Conservation (phyloP, 1,139 yeast genomes). For the Lodderomyces pseudojiufengensis region DNA sequence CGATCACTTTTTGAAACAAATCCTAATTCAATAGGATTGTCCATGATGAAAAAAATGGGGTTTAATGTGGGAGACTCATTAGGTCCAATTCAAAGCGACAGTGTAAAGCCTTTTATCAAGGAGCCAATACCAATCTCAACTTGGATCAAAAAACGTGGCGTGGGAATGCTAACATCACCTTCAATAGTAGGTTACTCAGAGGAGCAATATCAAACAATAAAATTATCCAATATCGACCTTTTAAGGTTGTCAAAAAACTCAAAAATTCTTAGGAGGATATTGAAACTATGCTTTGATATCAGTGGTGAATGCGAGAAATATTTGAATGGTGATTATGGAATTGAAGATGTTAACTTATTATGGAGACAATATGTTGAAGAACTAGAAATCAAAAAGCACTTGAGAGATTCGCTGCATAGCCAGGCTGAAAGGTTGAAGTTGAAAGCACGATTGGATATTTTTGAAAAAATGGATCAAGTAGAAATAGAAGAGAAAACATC, state of each 20-base stretch:
- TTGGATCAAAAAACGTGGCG: conserved; percentile 11
- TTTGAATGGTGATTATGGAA: conserved; percentile 7
- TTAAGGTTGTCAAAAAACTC: no score
- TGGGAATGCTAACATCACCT: conserved; percentile 8
- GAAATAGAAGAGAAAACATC: conserved; percentile 4
- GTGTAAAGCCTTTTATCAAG: conserved; percentile 16
- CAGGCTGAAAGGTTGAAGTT: no score
- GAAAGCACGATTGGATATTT: conserved; percentile 1
- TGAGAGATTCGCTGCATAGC: no score
- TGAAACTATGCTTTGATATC: conserved; percentile 25
- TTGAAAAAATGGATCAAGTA: background rate
- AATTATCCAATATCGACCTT: background rate
- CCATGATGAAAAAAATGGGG: conserved; percentile 58
- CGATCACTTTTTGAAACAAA: conserved; percentile 12
- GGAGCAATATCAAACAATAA: conserved; percentile 4
- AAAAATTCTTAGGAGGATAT: no score
- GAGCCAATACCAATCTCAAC: conserved; percentile 17
- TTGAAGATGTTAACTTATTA: conserved; percentile 16
- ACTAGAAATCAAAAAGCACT: background rate
- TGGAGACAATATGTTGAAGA: conserved; percentile 23
- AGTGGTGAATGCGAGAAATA: conserved; percentile 23
- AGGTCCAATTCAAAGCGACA: conserved; percentile 21
- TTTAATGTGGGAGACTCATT: conserved; percentile 43
- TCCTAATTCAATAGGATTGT: conserved; percentile 37
- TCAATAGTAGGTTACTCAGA: no score